Base-by-base conservation (phyloP, 2,329 filamentous ascomycete genomes). In the Botrytis hyacinthi region DNA sequence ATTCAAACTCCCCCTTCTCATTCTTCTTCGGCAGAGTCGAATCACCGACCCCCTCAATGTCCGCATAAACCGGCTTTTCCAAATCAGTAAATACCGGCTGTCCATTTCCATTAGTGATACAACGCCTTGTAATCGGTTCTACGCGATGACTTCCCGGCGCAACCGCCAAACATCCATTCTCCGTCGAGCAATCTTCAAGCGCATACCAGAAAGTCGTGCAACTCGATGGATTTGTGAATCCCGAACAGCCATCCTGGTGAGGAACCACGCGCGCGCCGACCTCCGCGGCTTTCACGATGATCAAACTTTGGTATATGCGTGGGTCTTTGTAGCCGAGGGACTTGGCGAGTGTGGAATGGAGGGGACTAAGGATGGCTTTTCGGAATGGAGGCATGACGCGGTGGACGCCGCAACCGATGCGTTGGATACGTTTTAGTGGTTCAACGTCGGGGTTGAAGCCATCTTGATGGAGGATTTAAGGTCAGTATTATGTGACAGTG, bases 181-280 rank as follows among this genome's bases (percentile, higher is more conserved):
- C 68, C 3, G 20, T 10, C 7, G 68, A 46, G 32, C 51, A 60
- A 37, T 70, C 57, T 14, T 70, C 68, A 1, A 70, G 42, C 40
- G 68, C 68, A 20, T 70, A 70, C 68, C 68, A 70, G 40, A 70
- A 70, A 9, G 68, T 70, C 5, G 68, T 70, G 32, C 68, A 62
- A 14, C 57, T 62, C 44, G 68, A 37, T 1, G 68, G 68, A 6
- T 70, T 20, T 3, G 68, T 70, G 40, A 70, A 70, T 1, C 68
- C 68, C 5, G 68, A 70, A 70, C 57, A 70, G 42, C 68, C 68
- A 51, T 70, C 68, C 40, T 70, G 57, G 18, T 70, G 68, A 20
- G 68, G 57, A 9, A 70, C 2, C 16, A 70, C 68, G 7, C 68
- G 68, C 1, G 68, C 42, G 5, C 68, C 68, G 12, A 70, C 29